Conservation (phyloP, 2,329 filamentous ascomycete species). For the Xylogone sp. region DNA sequence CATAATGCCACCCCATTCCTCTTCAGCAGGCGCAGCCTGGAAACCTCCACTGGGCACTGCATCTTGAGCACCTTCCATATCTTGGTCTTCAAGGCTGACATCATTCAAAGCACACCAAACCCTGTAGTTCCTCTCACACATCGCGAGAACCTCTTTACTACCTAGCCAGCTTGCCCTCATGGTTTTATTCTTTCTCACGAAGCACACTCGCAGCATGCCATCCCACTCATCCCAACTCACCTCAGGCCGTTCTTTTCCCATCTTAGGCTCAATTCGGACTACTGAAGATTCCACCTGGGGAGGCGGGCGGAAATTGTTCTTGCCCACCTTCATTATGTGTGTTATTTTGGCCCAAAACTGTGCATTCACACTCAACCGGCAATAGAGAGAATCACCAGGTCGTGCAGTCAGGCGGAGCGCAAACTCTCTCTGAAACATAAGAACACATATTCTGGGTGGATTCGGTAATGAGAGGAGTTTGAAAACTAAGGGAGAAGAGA, state of each 20-base stretch:
- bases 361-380: conserved; percentile 84
- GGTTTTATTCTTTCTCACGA: conserved; percentile 88
- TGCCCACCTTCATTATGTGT: conserved; percentile 86
- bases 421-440: conserved; percentile 97
- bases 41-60: conserved; percentile 48
- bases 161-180: conserved; percentile 77
- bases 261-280: conserved; percentile 84
- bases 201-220: conserved; percentile 77
- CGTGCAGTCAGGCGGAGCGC: conserved; percentile 84
- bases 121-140: conserved; percentile 85
- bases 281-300: conserved; percentile 90
- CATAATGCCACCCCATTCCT: conserved; percentile 48
- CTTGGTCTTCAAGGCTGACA: conserved; percentile 68
- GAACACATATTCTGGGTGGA: conserved; percentile 77
- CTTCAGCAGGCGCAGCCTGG: conserved; percentile 39
- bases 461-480: conserved; percentile 75
- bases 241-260: conserved; percentile 69
- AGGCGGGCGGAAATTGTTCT: conserved; percentile 94
- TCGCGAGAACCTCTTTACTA: conserved; percentile 73
- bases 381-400: conserved; percentile 86
- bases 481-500: conserved; percentile 89
- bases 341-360: conserved; percentile 82
- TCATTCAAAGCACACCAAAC: conserved; percentile 88
- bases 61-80: conserved; percentile 42
- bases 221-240: conserved; percentile 97